Evolutionary conservation across 805 yeast species (phyloP), one percentile per base, ranked within the genome.

Genomic region (Candida chilensis): DNA sequence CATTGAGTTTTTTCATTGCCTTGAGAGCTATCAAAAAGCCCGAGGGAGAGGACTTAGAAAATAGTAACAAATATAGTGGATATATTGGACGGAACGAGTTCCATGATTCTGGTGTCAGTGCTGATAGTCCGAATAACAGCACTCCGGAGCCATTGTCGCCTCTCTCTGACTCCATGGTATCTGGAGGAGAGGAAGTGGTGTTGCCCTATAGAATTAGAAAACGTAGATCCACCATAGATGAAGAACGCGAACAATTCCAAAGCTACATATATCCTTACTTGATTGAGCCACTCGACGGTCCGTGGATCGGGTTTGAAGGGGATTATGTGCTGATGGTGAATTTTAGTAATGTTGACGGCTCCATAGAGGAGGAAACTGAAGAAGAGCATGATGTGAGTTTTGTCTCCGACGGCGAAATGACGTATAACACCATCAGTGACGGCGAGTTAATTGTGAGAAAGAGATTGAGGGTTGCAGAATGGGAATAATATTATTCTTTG

Each of bases 281-380:
- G 24, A 44, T 47, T 1, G 70, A 70, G 33, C 60, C 65, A 5
- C 44, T 71, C 33, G 60, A 71, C 38, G 78, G 78, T 0, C 74
- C 78, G 6, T 64, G 76, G 69, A 52, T 71, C 16, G 78, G 76
- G 8, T 72, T 72, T 39, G 66, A 62, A 20, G 77, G 76, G 0
- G 72, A 72, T 38, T 52, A 50, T 31, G 56, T 71, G 9, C 62
- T 67, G 27, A 52, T 56, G 45, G 50, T 67, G 13, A 55, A 59
- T 18, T 61, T 41, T n/a, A 25, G 27, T 7, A 14, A 25, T 16
- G 26, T 9, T 32, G 39, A 46, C 14, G 28, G 30, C 12, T 37
- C 35, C 5, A 13, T 28, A n/a, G 29, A 30, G 14, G 36, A 28
- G 11, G 16, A 15, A 26, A 47, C 37, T 24, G 8, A 17, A 12